Conservation (phyloP, 169 alveolate genomes). For the Babesia bigemina region DNA sequence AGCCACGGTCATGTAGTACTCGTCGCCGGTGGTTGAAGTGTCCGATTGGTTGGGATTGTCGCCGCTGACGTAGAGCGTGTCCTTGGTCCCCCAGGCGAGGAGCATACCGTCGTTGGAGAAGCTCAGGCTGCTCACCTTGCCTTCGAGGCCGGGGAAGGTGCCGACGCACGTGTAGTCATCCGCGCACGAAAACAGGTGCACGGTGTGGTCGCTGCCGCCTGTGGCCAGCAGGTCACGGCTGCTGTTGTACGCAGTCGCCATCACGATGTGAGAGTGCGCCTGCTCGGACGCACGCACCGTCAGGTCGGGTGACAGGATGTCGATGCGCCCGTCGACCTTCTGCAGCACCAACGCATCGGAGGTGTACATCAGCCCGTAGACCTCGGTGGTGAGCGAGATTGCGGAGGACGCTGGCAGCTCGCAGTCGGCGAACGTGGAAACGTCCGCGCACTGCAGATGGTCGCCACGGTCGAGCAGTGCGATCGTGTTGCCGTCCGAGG, state of each 20-base stretch:
- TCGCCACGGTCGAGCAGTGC: constrained; percentile 63
- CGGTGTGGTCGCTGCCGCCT: constrained; percentile 69
- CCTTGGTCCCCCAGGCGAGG: constrained; percentile 74
- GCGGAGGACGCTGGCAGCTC: constrained; percentile 25
- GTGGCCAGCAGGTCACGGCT: constrained; percentile 51
- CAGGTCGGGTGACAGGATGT: constrained; percentile 27
- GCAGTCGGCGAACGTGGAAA: constrained; percentile 6
- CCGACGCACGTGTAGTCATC: constrained; percentile 60
- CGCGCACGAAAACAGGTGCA: constrained; percentile 41
- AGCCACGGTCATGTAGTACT: constrained; percentile 59
- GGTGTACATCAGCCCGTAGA: constrained; percentile 62
- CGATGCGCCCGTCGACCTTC: constrained; percentile 63
- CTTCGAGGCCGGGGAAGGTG: constrained; percentile 64
- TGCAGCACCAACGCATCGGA: constrained; percentile 43
- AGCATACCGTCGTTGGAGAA: constrained; percentile 55
- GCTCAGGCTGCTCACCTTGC: constrained; percentile 56
- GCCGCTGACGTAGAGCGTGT: constrained; percentile 24
- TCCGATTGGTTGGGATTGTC: constrained; percentile 8
- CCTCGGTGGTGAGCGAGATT: constrained; percentile 43
- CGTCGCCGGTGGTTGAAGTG: constrained; percentile 8
- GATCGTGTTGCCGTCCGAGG: constrained; percentile 53
- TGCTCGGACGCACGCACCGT: constrained; percentile 23
- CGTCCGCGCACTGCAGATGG: constrained; percentile 53
- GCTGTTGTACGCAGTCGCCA: constrained; percentile 44
- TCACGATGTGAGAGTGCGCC: constrained; percentile 67